Percentiles rank a stretch among this genome's conserved stretches.
phyloP scores from a whole-genome alignment of 108 stramenopile species.

The Parmales sp. region DNA sequence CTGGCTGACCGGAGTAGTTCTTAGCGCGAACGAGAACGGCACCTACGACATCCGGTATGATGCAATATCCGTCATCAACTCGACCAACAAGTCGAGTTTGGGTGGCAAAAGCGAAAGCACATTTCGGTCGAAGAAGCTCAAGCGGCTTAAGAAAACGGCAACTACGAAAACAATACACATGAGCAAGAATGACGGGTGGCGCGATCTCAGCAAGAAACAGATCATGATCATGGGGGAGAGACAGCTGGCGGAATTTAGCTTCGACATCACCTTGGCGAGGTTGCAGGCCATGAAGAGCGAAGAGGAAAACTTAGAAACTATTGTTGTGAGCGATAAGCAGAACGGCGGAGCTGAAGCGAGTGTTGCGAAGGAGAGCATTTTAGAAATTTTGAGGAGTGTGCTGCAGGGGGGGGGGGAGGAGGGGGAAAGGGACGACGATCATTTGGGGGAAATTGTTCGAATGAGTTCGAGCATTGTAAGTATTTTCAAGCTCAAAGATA shows the following conservation, averaged over 20 bases:
- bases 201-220: neutral
- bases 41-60: neutral
- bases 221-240: neutral
- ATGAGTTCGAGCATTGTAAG: too few species aligned
- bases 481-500: too few species aligned
- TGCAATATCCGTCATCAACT: neutral
- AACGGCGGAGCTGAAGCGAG: too few species aligned
- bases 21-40: neutral
- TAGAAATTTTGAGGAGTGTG: neutral
- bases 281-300: too few species aligned
- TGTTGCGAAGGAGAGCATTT: neutral
- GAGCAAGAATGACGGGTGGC: neutral
- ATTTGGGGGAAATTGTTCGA: too few species aligned
- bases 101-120: neutral
- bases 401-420: neutral
- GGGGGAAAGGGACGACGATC: neutral
- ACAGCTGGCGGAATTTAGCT: too few species aligned
- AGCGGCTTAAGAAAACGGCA: neutral
- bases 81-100: neutral
- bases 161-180: neutral
- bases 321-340: too few species aligned
- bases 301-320: too few species aligned
- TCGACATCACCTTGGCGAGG: too few species aligned
- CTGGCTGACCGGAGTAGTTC: neutral
- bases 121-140: neutral